These are phyloP conservation scores for Parachlorella kessleri DNA, from an alignment of 139 green algal species.

Conservation along the genomic window DNA sequence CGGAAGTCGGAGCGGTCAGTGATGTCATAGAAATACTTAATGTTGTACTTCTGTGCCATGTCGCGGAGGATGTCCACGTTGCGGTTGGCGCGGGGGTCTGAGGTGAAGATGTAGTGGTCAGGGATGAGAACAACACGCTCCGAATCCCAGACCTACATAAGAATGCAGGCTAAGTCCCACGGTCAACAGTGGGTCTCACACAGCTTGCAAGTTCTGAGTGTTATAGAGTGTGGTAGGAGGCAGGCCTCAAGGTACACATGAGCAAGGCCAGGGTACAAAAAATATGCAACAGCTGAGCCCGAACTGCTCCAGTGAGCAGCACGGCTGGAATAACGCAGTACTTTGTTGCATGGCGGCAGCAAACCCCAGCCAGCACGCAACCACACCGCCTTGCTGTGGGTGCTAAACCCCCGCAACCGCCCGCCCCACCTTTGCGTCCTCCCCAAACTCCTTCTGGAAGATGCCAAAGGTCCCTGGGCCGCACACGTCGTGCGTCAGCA, in stretches of 20 bases:
- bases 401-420: not conserved
- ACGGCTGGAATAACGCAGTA: not conserved
- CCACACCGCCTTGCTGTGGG: too few relatives aligned
- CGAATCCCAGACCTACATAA: slow-evolving; percentile 89
- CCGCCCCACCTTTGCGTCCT: slow-evolving; percentile 71
- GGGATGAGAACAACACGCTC: slow-evolving; percentile 94
- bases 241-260: too few relatives aligned
- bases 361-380: not conserved
- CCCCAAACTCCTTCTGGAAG: slow-evolving; percentile 96
- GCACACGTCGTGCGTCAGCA: slow-evolving; percentile 97
- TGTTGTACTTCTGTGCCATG: slow-evolving; percentile 71
- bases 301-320: too few relatives aligned
- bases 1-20: slow-evolving; percentile 86
- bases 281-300: too few relatives aligned
- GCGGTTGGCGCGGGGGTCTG: slow-evolving; percentile 89
- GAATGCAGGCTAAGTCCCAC: too few relatives aligned
- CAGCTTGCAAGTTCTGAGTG: too few relatives aligned
- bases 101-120: slow-evolving; percentile 99
- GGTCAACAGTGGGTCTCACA: too few relatives aligned
- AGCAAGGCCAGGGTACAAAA: too few relatives aligned
- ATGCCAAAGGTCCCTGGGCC: slow-evolving; percentile 95
- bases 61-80: slow-evolving; percentile 94
- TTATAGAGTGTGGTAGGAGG: too few relatives aligned
- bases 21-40: slow-evolving; percentile 99
- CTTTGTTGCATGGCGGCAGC: not conserved